Conservation (phyloP, 2,329 filamentous ascomycete genomes). For the Monilinia vaccinii-corymbosi region DNA sequence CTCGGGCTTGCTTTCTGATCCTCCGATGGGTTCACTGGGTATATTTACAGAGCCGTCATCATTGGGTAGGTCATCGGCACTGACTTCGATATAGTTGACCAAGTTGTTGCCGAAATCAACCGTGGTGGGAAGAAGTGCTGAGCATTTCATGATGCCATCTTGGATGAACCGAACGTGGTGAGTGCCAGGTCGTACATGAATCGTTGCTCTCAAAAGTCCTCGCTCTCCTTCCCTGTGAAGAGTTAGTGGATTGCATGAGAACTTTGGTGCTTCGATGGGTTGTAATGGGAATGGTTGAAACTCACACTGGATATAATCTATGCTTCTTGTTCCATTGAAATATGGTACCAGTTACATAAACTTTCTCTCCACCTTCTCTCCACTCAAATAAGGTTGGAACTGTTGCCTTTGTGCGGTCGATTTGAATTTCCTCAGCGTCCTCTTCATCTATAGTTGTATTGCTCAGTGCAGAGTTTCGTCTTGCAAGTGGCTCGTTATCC, state of each 20-base stretch:
- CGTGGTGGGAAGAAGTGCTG: conserved; percentile 78
- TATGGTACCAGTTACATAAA: conserved; percentile 96
- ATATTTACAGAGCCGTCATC: conserved; percentile 19
- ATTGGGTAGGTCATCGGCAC: conserved; percentile 56
- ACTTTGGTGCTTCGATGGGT: background rate
- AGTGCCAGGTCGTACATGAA: conserved; percentile 83
- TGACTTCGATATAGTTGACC: conserved; percentile 96
- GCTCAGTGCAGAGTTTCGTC: conserved; percentile 49
- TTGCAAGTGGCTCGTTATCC: conserved; percentile 39
- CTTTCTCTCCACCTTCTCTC: conserved; percentile 66
- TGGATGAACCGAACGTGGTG: conserved; percentile 96
- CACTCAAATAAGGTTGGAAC: conserved; percentile 83
- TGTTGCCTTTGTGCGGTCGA: conserved; percentile 65
- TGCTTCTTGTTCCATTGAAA: conserved; percentile 97
- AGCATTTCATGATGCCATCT: conserved; percentile 87
- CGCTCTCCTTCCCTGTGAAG: conserved; percentile 34
- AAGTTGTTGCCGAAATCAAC: conserved; percentile 97
- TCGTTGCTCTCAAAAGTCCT: conserved; percentile 63
- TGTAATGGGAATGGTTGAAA: conserved; percentile 3
- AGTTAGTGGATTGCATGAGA: conserved; percentile 4
- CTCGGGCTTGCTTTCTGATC: conserved; percentile 7
- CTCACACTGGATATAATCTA: conserved; percentile 72
- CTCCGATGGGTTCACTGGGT: conserved; percentile 13
- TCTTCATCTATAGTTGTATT: conserved; percentile 68
- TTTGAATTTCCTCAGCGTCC: conserved; percentile 66